Base-by-base conservation (phyloP, 306 rosid genomes). In the Psophocarpus tetragonolobus region DNA sequence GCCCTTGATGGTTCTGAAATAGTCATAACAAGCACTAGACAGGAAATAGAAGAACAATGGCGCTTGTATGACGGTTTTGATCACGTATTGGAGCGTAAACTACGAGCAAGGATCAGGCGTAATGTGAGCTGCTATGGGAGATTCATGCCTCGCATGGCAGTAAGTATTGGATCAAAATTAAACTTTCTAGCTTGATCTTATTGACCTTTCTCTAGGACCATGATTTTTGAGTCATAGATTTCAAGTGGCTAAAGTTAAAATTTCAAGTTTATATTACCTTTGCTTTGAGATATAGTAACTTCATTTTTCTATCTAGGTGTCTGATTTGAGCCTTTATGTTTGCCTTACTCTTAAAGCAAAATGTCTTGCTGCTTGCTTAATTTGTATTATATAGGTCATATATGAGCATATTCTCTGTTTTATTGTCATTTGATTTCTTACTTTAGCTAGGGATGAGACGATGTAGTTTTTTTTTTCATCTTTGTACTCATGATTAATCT, bases 71-170 rank as follows among this genome's bases (percentile, higher is more conserved):
- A 95, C 82, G 97, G 97, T 54, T 95, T 95, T 85, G 98, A 95
- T 88, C 98, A 97, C 11, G 88, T 95, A 48, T 74, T 95, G 89
- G 97, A 91, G 84, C 98, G 98, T 73, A 95, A 95, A 87, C 41
- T 95, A 72, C 90, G 98, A 58, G 97, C 97, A 35, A 91, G 98
- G 91, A 91, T 91, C 75, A 92, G 75, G 88, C 98, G 98, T 86
- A 95, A 92, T 47, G 98, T 95, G 82, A 95, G 98, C 88, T 95
- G 98, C 86, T 95, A 95, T 82, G 98, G 98, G 41, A 89, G 95
- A 87, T 91, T 83, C 90, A 92, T 95, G 96, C 98, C 98, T 50
- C 97, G 97, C 72, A 88, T 91, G 95, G 88, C 91, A 71, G 98
- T 95, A 83, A 89, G 97, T 87, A 57, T 58, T 51, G 21, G 39